Base-by-base conservation (phyloP, 805 yeast species). In the Sungouiozyma ichnusensis region DNA sequence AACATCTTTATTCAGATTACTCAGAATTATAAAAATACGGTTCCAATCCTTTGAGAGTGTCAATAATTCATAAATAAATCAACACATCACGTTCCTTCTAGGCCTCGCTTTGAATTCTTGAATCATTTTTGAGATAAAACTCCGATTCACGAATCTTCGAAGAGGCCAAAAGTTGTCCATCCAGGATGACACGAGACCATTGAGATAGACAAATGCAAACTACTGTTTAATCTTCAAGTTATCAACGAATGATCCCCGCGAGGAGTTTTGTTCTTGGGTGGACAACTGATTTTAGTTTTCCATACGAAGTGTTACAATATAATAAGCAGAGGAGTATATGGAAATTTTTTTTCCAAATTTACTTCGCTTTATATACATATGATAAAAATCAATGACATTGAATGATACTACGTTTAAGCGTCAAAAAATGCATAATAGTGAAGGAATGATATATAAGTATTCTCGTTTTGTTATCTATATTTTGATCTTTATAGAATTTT, bases 101-200 rank as follows among this genome's bases (percentile, higher is more conserved):
- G 69, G 70, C 72, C 58, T 66, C 72, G 68, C 69, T 67, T 67
- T 67, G 72, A 67, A 66, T 65, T 66, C 60, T 50, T 58, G 59
- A 50, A 55, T 67, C 67, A 67, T 61, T 46, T n/a, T 24, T 7
- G 29, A 60, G 54, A 52, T 42, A 49, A 47, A n/a, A 48, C 44
- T 35, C 51, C 54, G 60, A 60, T 52, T 49, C 51, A 62, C 46
- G 64, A 63, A 66, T 66, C 72, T 67, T 67, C 72, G 72, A 67
- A 64, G 71, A 66, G 60, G 71, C 65, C 69, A 51, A 33, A 16
- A 15, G 20, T 33, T 33, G 36, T 2, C 3, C 6, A 2, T 36
- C 16, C 24, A 19, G 7, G 7, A 33, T 8, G 17, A 35, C 4
- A 35, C 6, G 18, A 16, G 16, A 14, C 16, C 14, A 14, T 37